These are phyloP conservation scores for Eutrema salsugineum DNA, from an alignment of 441 rosid genomes.

Conservation along the genomic window DNA sequence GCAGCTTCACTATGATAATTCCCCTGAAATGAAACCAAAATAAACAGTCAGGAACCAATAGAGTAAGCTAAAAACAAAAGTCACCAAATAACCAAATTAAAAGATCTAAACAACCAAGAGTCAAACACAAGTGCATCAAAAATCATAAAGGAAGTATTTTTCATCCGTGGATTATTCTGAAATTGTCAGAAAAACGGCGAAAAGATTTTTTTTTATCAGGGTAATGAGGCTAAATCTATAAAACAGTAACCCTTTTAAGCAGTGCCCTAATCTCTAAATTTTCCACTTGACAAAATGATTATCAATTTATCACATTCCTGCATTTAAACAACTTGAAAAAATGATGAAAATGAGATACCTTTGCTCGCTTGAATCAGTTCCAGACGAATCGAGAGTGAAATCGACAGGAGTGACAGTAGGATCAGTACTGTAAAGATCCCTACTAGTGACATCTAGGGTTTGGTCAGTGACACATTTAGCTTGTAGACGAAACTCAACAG, in stretches of 20 bases:
- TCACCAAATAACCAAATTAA: background rate
- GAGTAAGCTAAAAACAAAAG: background rate
- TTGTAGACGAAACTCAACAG: conserved; percentile 93
- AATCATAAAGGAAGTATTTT: background rate
- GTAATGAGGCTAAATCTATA: background rate
- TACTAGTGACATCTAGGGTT: conserved; percentile 87
- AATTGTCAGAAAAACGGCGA: background rate
- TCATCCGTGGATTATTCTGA: background rate
- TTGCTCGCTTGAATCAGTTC: conserved; percentile 57
- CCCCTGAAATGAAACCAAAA: conserved; percentile 54
- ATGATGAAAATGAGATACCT: conserved; percentile 31
- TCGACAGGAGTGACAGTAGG: conserved; percentile 87
- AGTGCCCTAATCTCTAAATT: background rate
- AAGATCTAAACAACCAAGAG: background rate
- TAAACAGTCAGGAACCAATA: background rate
- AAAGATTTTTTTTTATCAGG: background rate
- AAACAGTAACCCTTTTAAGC: background rate
- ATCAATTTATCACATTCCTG: background rate
- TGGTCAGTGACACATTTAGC: conserved; percentile 81
- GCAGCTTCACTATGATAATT: conserved; percentile 78
- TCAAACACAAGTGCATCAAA: background rate
- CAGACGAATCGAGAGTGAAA: conserved; percentile 46
- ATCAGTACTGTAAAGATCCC: conserved; percentile 80
- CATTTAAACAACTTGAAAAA: background rate
- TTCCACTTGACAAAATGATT: background rate